Evolutionary conservation across 192 early-diverging fungal genomes (phyloP), one percentile per base, ranked within the genome.

Genomic region (Kappamyces sp.): DNA sequence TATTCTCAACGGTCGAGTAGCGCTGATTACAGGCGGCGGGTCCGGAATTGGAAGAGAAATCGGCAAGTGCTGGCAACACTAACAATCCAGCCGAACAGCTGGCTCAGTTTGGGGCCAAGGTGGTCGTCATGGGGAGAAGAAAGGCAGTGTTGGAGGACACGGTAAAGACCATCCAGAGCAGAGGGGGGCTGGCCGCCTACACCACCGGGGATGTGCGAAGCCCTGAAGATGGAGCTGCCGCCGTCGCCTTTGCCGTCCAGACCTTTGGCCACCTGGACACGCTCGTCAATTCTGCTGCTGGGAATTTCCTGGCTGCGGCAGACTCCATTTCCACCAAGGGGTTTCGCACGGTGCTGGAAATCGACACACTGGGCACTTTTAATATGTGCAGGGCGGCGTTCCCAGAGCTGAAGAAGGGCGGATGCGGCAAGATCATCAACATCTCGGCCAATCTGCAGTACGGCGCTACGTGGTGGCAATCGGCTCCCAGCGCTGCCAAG

Each of bases 251-350:
- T 55, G 71, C 76, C 47, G 78, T 80, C 58, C 69, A 86, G 69
- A 86, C 75, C 69, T 88, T 72, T 48, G 88, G 87, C 8, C 64
- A 70, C 31, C 77, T 90, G 44, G 88, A 90, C 68, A 83, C 84
- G 41, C 63, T 86, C 43, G 71, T 85, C 47, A 74, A 72, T 55
- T 77, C 80, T 47, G 79, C 82, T 5, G 87, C 88, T 9, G 88
- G 88, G 31, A 90, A 90, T 69, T 90, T 90, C 59, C 66, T 90
- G 40, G 68, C 84, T 9, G 66, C 85, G 35, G 81, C 77, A 35
- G 79, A 85, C 47, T 61, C 76, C 34, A 67, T 90, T 3, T 84
- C 82, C 2, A 76, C 80, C 47, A 85, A 85, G 59, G 88, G 83
- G 32, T 90, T 89, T 78, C 33, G 50, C 50, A 76, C 62, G 32